A percentile compares a stretch with the other conserved stretches of the same genome.
phyloP scores from a whole-genome alignment of 371 early-diverging fungal species.

The Phascolomyces articulosus region DNA sequence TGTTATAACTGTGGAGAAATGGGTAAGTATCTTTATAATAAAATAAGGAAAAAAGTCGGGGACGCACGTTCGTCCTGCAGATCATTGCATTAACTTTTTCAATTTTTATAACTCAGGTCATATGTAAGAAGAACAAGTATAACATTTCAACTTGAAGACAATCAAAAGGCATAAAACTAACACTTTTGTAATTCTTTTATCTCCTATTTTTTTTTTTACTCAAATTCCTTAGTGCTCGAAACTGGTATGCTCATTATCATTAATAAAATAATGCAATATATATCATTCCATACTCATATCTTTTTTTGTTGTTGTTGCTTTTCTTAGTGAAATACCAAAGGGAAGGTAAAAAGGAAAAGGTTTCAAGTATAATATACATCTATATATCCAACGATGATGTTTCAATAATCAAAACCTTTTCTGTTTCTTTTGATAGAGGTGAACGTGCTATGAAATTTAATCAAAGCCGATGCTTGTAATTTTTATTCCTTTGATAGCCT shows the following conservation, averaged over 20 bases:
- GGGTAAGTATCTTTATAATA: conserved; percentile 27
- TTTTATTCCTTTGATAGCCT: too few relatives aligned
- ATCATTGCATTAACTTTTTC: background rate
- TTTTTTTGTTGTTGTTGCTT: too few relatives aligned
- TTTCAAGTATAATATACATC: background rate
- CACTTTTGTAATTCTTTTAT: background rate
- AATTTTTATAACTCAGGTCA: background rate
- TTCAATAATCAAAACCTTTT: too few relatives aligned
- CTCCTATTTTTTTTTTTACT: background rate
- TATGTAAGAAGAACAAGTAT: background rate
- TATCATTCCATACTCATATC: too few relatives aligned
- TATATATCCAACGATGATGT: too few relatives aligned
- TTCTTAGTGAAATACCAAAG: conserved; percentile 33
- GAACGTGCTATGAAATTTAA: conserved; percentile 46
- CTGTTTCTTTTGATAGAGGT: conserved; percentile 17
- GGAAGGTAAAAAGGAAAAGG: conserved; percentile 28
- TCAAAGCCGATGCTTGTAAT: conserved; percentile 37
- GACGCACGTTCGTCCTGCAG: background rate
- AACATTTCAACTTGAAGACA: background rate
- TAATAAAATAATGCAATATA: background rate
- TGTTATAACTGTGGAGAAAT: conserved; percentile 52
- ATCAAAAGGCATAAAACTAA: background rate
- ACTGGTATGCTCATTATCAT: background rate
- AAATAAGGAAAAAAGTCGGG: background rate
- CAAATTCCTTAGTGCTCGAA: background rate